Evolutionary conservation across 768 basidiomycete genomes (phyloP), one percentile per base, ranked within the genome.

Genomic region (Boletus bicolor): DNA sequence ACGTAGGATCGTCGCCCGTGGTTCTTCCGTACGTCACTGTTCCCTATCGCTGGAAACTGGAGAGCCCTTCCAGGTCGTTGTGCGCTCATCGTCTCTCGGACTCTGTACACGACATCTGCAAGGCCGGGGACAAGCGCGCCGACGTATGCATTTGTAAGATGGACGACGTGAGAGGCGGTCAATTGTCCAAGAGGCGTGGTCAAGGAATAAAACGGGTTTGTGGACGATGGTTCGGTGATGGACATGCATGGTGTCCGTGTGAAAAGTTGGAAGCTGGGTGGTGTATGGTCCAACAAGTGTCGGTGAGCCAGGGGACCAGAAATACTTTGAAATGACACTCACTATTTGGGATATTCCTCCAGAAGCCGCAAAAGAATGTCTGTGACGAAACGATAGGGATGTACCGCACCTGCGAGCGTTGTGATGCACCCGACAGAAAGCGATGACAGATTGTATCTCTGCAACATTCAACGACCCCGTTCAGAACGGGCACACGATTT

Each of bases 371-470:
- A 58, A 21, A 88, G 69, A 26, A 88, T 75, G 2, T 77, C 77
- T 1, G 86, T 87, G 12, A 89, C 81, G 32, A 87, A 75, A 19
- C 84, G 82, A 66, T 90, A 90, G 0, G 87, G 84, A 55, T 89
- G 86, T 30, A 85, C 69, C 0, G 87, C 83, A 1, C 84, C 87
- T 2, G 82, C 87, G 0, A 68, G 68, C 26, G 79, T 81, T 12
- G 73, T 65, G 42, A 89, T 75, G 54, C 79, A 80, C 0, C 85
- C 87, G 1, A 75, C 65, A 2, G 74, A 75, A 0, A 73, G 62
- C 4, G 70, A 64, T 0, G 81, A 75, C 5, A 89, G 68, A 61
- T 79, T 76, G 30, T 81, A 76, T 53, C 69, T 73, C 87, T 89
- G 54, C 8, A 26, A 24, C 21, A 24, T 24, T 24, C 21, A 24